Percentiles rank a stretch among this genome's conserved stretches.
phyloP scores from a whole-genome alignment of 192 early-diverging fungal genomes.

The Backusella circina region DNA sequence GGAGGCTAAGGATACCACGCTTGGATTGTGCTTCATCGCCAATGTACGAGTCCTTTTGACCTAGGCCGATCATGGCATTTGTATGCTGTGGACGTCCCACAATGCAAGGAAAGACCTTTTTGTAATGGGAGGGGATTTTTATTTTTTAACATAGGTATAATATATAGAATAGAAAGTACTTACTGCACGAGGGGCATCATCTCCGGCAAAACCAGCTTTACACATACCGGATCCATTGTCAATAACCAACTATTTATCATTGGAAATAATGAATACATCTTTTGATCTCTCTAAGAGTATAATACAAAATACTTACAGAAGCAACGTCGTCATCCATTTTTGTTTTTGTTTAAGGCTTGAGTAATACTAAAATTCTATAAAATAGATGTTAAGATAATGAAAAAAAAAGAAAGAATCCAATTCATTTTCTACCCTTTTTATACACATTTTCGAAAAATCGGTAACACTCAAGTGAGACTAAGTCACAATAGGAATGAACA shows the following conservation, averaged over 20 bases:
- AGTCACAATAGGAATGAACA: neutral
- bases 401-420: neutral
- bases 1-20: slow-evolving; percentile 82
- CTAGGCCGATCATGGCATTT: slow-evolving; percentile 87
- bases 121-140: neutral
- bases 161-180: neutral
- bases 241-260: slow-evolving; percentile 68
- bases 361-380: neutral
- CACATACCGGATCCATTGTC: slow-evolving; percentile 95
- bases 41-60: slow-evolving; percentile 87
- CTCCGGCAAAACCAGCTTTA: slow-evolving; percentile 92
- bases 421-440: neutral
- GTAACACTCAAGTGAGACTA: neutral
- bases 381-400: neutral
- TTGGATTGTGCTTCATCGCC: slow-evolving; percentile 90
- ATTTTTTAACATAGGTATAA: neutral
- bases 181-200: slow-evolving; percentile 88
- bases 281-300: neutral
- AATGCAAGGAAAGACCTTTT: slow-evolving; percentile 69
- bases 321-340: neutral
- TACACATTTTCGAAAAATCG: neutral
- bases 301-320: neutral
- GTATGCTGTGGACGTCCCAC: slow-evolving; percentile 83
- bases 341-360: too few species aligned
- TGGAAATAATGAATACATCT: neutral